A percentile compares a stretch with the other conserved stretches of the same genome.
These are phyloP conservation scores for Striga asiatica DNA, from an alignment of 257 asterid genomes.

Conservation along the genomic window DNA sequence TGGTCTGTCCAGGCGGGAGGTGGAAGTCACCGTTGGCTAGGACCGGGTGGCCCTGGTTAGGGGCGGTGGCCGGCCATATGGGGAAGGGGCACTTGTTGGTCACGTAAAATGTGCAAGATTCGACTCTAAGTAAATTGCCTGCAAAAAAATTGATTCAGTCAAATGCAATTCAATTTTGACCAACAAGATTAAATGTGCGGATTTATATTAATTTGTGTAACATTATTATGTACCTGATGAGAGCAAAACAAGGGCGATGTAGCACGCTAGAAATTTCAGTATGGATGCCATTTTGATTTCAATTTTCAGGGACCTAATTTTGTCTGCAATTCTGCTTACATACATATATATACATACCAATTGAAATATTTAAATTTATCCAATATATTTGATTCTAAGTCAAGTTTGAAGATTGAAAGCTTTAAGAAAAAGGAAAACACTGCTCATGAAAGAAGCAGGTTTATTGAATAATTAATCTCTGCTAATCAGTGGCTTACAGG, in stretches of 20 bases:
- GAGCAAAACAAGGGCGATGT: constrained; percentile 21
- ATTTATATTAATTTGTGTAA: too few relatives aligned
- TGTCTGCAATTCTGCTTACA: neutral
- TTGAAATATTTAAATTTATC: neutral
- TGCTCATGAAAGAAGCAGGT: neutral
- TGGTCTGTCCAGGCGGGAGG: constrained; percentile 37
- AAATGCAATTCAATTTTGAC: too few relatives aligned
- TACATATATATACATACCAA: neutral
- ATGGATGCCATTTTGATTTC: neutral
- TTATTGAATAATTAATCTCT: neutral
- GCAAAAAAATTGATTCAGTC: too few relatives aligned
- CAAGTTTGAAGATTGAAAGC: constrained; percentile 33
- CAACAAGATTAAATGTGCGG: too few relatives aligned
- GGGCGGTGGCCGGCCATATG: constrained; percentile 83
- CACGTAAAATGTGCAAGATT: constrained; percentile 49
- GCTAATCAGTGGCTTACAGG: neutral
- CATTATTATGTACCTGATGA: constrained; percentile 31
- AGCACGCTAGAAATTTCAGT: constrained; percentile 25
- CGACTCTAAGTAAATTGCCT: constrained; percentile 25
- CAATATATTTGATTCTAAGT: constrained; percentile 51
- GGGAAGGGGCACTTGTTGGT: constrained; percentile 68
- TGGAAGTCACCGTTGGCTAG: constrained; percentile 63
- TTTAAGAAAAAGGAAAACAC: constrained; percentile 30
- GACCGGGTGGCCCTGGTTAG: constrained; percentile 57
- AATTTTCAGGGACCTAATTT: neutral